Percentiles rank a stretch among this genome's conserved stretches.
These are phyloP conservation scores for Phaeoacremonium minimum DNA, from an alignment of 2,329 filamentous ascomycete genomes.

Conservation along the genomic window DNA sequence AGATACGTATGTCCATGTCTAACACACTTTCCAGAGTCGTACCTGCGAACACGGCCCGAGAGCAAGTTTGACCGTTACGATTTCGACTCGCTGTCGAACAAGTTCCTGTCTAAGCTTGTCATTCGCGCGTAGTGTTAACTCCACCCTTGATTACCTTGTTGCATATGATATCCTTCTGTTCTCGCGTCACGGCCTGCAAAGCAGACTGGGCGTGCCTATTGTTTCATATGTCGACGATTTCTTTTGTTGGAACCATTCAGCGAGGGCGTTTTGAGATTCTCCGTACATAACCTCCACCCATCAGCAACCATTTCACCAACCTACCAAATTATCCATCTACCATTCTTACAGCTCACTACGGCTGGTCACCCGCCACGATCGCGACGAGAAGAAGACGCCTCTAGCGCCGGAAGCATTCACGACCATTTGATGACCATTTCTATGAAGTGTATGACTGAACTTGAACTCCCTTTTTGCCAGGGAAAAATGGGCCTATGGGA, in stretches of 20 bases:
- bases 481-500: background rate
- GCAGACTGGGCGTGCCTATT: background rate
- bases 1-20: slow-evolving; percentile 24
- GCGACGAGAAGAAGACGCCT: slow-evolving; percentile 16
- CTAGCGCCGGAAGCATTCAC: slow-evolving; percentile 14
- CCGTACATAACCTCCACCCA: background rate
- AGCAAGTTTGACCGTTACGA: slow-evolving; percentile 85
- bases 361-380: slow-evolving; percentile 14
- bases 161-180: slow-evolving; percentile 2
- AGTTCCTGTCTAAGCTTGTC: slow-evolving; percentile 93
- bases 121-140: slow-evolving; percentile 82
- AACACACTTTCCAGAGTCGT: slow-evolving; percentile 63
- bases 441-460: slow-evolving; percentile 29
- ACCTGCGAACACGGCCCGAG: slow-evolving; percentile 74
- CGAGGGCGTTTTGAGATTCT: slow-evolving; percentile 19
- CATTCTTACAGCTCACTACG: slow-evolving; percentile 13
- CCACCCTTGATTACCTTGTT: slow-evolving; percentile 17
- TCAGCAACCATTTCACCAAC: background rate
- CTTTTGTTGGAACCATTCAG: slow-evolving; percentile 15
- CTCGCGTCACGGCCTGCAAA: background rate
- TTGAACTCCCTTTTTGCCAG: background rate
- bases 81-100: slow-evolving; percentile 94
- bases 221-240: slow-evolving; percentile 9
- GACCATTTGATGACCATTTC: slow-evolving; percentile 20
- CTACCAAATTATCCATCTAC: background rate